Evolutionary conservation across 345 rosid species (phyloP).

Genomic region (Zanthoxylum bungeanum): DNA sequence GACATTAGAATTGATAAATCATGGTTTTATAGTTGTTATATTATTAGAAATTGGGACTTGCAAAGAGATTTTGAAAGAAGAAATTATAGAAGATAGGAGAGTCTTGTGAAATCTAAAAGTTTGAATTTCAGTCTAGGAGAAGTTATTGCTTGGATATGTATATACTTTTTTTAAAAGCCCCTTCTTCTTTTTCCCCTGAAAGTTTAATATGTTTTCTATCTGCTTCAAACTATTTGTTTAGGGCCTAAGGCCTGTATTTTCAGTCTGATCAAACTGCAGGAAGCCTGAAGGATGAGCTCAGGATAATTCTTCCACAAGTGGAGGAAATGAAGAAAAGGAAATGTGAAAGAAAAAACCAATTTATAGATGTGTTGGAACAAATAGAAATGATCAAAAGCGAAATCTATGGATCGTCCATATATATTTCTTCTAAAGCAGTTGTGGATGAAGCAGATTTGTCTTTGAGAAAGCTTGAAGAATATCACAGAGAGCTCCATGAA

Average conservation of each 20-base stretch:
- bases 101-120: not conserved
- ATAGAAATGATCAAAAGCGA: constrained; percentile 52
- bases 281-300: constrained; percentile 86
- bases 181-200: not conserved
- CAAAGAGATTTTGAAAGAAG: not conserved
- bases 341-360: constrained; percentile 77
- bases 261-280: constrained; percentile 74
- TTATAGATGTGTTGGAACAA: constrained; percentile 56
- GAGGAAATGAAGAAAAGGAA: constrained; percentile 89
- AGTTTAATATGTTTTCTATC: not conserved
- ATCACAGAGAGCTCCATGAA: constrained; percentile 52
- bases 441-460: constrained; percentile 79
- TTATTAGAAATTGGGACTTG: not conserved
- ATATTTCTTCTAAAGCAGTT: constrained; percentile 22
- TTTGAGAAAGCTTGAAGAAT: constrained; percentile 70
- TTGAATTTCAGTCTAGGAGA: not conserved
- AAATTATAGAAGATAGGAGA: not conserved
- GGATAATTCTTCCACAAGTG: constrained; percentile 65
- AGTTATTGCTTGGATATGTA: not conserved
- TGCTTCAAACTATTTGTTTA: not conserved
- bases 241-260: constrained; percentile 6
- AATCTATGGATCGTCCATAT: constrained; percentile 45
- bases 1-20: not conserved
- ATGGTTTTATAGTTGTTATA: not conserved
- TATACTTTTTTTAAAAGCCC: not conserved